Conservation (phyloP, 257 asterid genomes). For the Asclepias syriaca region DNA sequence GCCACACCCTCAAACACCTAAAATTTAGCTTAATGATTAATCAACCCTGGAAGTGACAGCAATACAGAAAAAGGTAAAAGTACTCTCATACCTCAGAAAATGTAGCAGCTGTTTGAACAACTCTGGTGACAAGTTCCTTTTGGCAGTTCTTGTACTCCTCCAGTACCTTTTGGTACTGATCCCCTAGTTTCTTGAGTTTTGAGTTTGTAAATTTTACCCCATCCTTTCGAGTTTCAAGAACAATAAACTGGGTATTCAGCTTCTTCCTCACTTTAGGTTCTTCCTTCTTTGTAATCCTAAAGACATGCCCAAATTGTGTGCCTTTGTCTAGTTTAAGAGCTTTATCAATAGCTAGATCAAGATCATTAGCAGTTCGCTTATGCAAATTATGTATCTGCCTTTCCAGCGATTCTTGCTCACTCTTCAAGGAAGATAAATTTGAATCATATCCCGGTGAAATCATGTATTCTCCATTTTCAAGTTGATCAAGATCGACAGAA, state of each 20-base stretch:
- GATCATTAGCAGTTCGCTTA: slow-evolving; percentile 65
- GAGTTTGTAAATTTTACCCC: slow-evolving; percentile 93
- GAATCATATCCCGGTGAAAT: slow-evolving; percentile 83
- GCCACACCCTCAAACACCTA: slow-evolving; percentile 88
- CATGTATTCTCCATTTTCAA: slow-evolving; percentile 96
- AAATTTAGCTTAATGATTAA: slow-evolving; percentile 17
- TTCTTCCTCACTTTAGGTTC: slow-evolving; percentile 95
- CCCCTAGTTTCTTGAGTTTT: slow-evolving; percentile 78
- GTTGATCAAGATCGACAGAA: slow-evolving; percentile 96
- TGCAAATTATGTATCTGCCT: slow-evolving; percentile 72
- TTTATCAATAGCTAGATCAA: slow-evolving; percentile 76
- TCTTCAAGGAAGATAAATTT: slow-evolving; percentile 51
- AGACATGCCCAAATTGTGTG: slow-evolving; percentile 88
- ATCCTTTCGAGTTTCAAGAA: slow-evolving; percentile 96
- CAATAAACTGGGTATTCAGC: slow-evolving; percentile 75
- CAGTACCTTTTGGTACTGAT: slow-evolving; percentile 76
- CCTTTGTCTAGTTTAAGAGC: slow-evolving; percentile 84
- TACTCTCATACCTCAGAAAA: slow-evolving; percentile 66
- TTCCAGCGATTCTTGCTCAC: slow-evolving; percentile 75
- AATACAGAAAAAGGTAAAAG: neutral
- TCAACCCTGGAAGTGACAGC: slow-evolving; percentile 7
- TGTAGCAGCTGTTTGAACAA: slow-evolving; percentile 76
- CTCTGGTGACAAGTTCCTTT: slow-evolving; percentile 84
- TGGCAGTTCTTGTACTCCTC: slow-evolving; percentile 88
- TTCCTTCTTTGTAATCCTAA: slow-evolving; percentile 95